Base-by-base conservation (phyloP, 2,329 filamentous ascomycete species). In the Fusarium redolens region DNA sequence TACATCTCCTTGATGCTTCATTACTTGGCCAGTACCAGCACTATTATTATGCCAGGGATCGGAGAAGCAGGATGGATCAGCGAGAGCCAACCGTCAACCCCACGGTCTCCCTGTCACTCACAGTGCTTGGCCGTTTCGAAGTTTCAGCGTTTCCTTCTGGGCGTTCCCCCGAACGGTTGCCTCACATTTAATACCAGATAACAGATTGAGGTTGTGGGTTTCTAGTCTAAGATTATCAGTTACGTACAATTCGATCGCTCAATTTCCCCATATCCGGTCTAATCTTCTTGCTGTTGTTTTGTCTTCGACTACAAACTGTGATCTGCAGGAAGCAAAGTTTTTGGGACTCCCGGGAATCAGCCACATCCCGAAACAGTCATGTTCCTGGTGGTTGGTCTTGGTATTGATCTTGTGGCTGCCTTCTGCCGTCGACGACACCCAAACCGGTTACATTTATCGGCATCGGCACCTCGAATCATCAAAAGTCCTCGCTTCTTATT, bases 11-110 rank as follows among this genome's bases (percentile, higher is more conserved):
- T 63, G 50, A 30, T 54, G 33, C 50, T 54, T 52, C n/a, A 51
- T 40, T 40, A 52, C 50, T 54, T 54, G 57, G 41, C 33, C 37
- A 62, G 31, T 35, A 25, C 20, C 45, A 40, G 38, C 51, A 59
- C 44, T 33, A 30, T 43, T 61, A 35, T 61, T 47, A 56, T 45
- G 13, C 18, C 61, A 68, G 66, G 71, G 64, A 65, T 61, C 35
- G 43, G 50, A 38, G 54, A 61, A 41, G 57, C 52, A 69, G 68
- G 61, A 68, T 61, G 70, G 65, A 73, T 71, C 64, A 60, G 54
- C 69, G 67, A 75, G 61, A 78, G 72, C 75, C 75, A 78, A 77
- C 75, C 74, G 74, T 74, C 65, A 65, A 76, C 68, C 75, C 75
- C 75, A 77, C 75, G 75, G 58, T 74, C 71, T 63, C 71, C 71